Evolutionary conservation across 2,329 filamentous ascomycete genomes (phyloP).

Genomic region (Chrysoporthe austroafricana): DNA sequence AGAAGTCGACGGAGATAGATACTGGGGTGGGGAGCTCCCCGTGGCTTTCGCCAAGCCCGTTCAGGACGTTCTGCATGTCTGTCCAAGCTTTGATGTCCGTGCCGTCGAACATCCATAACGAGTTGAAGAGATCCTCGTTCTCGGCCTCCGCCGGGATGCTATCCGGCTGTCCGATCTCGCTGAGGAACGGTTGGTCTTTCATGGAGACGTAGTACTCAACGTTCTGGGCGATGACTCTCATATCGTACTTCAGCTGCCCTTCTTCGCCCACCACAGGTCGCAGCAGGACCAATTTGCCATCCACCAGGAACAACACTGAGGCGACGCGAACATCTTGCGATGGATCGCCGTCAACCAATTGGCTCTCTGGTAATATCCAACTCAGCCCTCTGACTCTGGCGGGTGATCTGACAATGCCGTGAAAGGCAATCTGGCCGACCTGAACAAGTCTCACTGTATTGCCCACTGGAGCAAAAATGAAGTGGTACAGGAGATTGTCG

Average conservation of each 20-base stretch:
- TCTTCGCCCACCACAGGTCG: conserved; percentile 83
- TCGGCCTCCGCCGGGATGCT: conserved; percentile 40
- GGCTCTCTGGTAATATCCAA: conserved; percentile 92
- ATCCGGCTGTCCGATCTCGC: conserved; percentile 30
- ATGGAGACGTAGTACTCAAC: conserved; percentile 95
- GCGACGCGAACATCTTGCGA: conserved; percentile 94
- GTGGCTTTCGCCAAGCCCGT: conserved; percentile 66
- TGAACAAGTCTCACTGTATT: conserved; percentile 77
- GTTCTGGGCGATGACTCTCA: conserved; percentile 94
- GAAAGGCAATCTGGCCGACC: conserved; percentile 97
- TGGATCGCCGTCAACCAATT: conserved; percentile 87
- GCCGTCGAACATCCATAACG: conserved; percentile 93
- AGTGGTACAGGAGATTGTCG: conserved; percentile 94
- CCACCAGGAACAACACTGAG: conserved; percentile 93
- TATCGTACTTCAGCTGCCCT: conserved; percentile 92
- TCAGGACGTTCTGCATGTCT: conserved; percentile 82
- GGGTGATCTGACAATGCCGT: conserved; percentile 93
- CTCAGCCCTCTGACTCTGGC: conserved; percentile 90
- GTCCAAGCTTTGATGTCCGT: conserved; percentile 85
- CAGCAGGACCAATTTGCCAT: conserved; percentile 91
- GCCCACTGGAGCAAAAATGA: conserved; percentile 77
- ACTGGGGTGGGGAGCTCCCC: conserved; percentile 76
- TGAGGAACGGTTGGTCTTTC: conserved; percentile 73
- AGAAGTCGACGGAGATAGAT: conserved; percentile 87
- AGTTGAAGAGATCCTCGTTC: conserved; percentile 70